Conservation (phyloP, 768 basidiomycete species). For the Vishniacozyma victoriae region DNA sequence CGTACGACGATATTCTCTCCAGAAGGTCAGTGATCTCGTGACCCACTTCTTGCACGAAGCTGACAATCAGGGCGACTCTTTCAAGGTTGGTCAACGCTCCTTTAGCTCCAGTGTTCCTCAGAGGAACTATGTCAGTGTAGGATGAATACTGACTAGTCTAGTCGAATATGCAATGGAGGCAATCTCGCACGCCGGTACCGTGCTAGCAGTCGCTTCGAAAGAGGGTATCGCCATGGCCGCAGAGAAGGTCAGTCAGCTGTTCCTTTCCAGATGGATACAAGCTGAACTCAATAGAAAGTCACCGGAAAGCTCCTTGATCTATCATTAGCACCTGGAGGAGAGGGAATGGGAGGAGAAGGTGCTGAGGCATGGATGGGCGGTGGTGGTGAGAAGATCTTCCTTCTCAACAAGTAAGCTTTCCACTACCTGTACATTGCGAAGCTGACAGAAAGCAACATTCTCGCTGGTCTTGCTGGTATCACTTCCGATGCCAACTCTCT, state of each 20-base stretch:
- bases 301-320: slow-evolving; percentile 95
- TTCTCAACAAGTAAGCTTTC: slow-evolving; percentile 63
- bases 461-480: slow-evolving; percentile 89
- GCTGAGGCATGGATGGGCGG: slow-evolving; percentile 58
- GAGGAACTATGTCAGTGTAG: background rate
- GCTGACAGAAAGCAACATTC: slow-evolving; percentile 66
- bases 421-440: slow-evolving; percentile 50
- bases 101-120: too few species aligned
- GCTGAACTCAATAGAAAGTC: slow-evolving; percentile 67
- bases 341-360: slow-evolving; percentile 54
- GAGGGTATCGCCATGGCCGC: slow-evolving; percentile 48
- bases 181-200: slow-evolving; percentile 83
- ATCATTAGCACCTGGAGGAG: slow-evolving; percentile 73
- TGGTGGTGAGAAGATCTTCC: slow-evolving; percentile 95
- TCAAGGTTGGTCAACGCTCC: slow-evolving; percentile 65
- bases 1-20: slow-evolving; percentile 98
- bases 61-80: slow-evolving; percentile 74
- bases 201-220: slow-evolving; percentile 44
- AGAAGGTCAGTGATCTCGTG: slow-evolving; percentile 60
- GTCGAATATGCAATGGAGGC: slow-evolving; percentile 99
- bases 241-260: slow-evolving; percentile 30
- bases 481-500: slow-evolving; percentile 97
- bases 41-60: background rate
- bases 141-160: slow-evolving; percentile 48
- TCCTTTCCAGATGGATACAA: background rate